Base-by-base conservation (phyloP, 2,329 filamentous ascomycete genomes). In the Arthrinium phaeospermum region DNA sequence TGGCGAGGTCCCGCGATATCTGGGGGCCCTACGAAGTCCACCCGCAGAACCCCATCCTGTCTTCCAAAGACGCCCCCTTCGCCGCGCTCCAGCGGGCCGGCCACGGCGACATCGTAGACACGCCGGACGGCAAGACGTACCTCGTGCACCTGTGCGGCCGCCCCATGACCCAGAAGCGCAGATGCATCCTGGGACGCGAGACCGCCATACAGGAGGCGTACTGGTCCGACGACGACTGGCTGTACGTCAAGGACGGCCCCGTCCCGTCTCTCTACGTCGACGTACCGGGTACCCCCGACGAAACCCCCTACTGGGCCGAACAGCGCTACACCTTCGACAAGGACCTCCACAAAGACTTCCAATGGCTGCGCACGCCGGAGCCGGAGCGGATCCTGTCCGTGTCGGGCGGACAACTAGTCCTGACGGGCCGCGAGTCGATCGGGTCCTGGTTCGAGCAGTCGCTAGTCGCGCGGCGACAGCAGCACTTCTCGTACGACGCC, bases 1-100 rank as follows among this genome's bases (percentile, higher is more conserved):
- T 93, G 3, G 82, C 91, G 73, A 83, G 88, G 70, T 83, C 86
- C 7, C 77, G 83, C 71, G 75, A 86, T 78, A 78, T 90, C 72
- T 89, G 88, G 83, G 91, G 91, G 0, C 90, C 91, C 0, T 93
- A 91, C 80, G 88, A 91, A 75, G 79, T 85, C 1, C 89, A 90
- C 49, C 89, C 90, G 0, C 80, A 87, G 67, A 89, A 90, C 71
- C 84, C 90, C 67, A 84, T 92, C 57, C 81, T 91, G 67, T 88
- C 86, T 0, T 84, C 86, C 46, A 88, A 87, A 76, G 84, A 89
- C 71, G 76, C 83, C 5, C 87, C 87, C 0, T 81, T 83, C 22
- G 83, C 84, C 0, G 84, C 87, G 0, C 79, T 90, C 8, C 88
- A 90, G 78, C 81, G 87, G 67, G 84, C 87, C 0, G 87, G 87